Evolutionary conservation across 257 asterid genomes (phyloP).

Genomic region (Catharanthus roseus): DNA sequence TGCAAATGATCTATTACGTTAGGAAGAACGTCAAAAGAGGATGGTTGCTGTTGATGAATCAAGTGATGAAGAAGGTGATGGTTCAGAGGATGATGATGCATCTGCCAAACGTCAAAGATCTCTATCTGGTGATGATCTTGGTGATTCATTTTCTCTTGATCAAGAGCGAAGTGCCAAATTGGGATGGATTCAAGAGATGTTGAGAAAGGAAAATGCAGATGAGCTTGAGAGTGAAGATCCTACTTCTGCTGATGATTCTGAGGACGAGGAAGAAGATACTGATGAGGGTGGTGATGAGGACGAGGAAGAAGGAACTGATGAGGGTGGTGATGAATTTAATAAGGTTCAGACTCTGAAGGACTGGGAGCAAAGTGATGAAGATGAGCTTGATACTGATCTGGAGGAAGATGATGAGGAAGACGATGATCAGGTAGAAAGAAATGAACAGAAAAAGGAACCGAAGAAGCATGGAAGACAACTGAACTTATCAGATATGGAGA

Average conservation of each 20-base stretch:
- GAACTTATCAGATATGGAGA: conserved; percentile 17
- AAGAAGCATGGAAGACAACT: conserved; percentile 29
- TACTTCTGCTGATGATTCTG: conserved; percentile 43
- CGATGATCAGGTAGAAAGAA: conserved; percentile 20
- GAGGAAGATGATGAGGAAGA: conserved; percentile 44
- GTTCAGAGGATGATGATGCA: conserved; percentile 45
- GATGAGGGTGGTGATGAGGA: conserved; percentile 37
- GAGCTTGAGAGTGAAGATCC: conserved; percentile 37
- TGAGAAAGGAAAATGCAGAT: conserved; percentile 31
- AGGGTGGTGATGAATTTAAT: conserved; percentile 30
- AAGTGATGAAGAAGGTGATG: conserved; percentile 54
- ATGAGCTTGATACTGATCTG: conserved; percentile 36
- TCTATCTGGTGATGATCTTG: conserved; percentile 94
- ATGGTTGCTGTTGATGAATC: conserved; percentile 68
- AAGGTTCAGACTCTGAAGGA: conserved; percentile 53
- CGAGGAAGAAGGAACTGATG: conserved; percentile 43
- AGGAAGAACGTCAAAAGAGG: conserved; percentile 91
- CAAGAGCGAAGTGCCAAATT: conserved; percentile 37
- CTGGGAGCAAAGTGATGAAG: conserved; percentile 99
- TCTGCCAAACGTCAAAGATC: conserved; percentile 32
- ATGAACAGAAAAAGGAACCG: conserved; percentile 22
- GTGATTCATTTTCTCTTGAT: conserved; percentile 62
- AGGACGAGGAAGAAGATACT: too few species aligned
- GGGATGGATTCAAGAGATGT: conserved; percentile 58
- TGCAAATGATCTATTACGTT: conserved; percentile 7